These are phyloP conservation scores for Amaranthus palmeri DNA, from an alignment of 148 eudicot species.

Conservation along the genomic window DNA sequence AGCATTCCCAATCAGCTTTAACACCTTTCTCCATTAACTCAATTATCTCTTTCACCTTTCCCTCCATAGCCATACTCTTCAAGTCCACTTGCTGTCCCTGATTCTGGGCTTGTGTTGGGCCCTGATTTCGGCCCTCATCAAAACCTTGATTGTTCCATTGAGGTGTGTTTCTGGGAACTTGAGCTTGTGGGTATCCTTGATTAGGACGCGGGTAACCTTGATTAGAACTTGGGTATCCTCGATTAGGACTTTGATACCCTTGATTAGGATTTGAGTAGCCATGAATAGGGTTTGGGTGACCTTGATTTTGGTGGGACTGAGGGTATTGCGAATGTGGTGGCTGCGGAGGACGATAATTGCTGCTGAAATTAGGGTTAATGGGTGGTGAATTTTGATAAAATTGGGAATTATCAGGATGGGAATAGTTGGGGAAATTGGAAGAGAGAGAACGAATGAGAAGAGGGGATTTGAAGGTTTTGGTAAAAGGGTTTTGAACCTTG, in stretches of 20 bases:
- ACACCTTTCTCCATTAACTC: slow-evolving; percentile 58
- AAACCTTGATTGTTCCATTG: neutral
- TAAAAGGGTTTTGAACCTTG: slow-evolving; percentile 15
- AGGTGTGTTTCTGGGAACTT: slow-evolving; percentile 7
- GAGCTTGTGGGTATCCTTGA: neutral
- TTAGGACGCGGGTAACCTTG: neutral
- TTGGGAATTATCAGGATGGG: slow-evolving; percentile 20
- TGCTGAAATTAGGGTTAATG: slow-evolving; percentile 28
- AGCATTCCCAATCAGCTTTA: slow-evolving; percentile 50
- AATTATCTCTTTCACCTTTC: slow-evolving; percentile 68
- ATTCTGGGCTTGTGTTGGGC: slow-evolving; percentile 18
- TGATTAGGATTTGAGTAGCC: slow-evolving; percentile 29
- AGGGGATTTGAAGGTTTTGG: slow-evolving; percentile 8
- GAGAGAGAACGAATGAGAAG: slow-evolving; percentile 28
- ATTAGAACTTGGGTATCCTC: slow-evolving; percentile 1
- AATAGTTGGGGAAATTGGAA: slow-evolving; percentile 8
- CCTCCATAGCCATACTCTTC: slow-evolving; percentile 55
- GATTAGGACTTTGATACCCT: slow-evolving; percentile 15
- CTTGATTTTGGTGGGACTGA: slow-evolving; percentile 33
- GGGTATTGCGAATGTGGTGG: slow-evolving; percentile 29
- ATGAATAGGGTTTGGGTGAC: slow-evolving; percentile 29
- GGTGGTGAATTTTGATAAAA: slow-evolving; percentile 16
- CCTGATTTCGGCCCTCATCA: slow-evolving; percentile 27
- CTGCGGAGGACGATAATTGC: slow-evolving; percentile 26
- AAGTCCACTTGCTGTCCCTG: slow-evolving; percentile 36